These are phyloP conservation scores for Vitis hybrid DNA, from an alignment of 177 flowering plant genomes.

Conservation along the genomic window DNA sequence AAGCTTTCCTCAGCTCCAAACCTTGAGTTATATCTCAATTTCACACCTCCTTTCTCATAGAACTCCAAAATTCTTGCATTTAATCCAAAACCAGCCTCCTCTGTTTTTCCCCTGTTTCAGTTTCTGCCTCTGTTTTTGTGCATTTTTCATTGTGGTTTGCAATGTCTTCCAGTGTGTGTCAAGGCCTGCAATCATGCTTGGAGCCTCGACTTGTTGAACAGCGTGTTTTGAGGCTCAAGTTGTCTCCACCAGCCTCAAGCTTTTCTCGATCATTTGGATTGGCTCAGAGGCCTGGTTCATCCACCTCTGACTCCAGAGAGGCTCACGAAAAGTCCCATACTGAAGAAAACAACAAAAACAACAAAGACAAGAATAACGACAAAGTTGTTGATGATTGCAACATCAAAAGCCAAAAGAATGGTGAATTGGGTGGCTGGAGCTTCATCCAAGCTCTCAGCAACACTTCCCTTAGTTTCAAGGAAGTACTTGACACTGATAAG, in stretches of 20 bases:
- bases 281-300: background rate
- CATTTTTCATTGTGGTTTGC: slow-evolving; percentile 1
- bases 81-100: slow-evolving; percentile 7
- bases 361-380: background rate
- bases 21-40: slow-evolving; percentile 7
- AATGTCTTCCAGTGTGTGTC: slow-evolving; percentile 47
- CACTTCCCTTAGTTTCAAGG: slow-evolving; percentile 1
- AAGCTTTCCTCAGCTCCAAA: slow-evolving; percentile 1
- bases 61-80: background rate
- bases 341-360: background rate
- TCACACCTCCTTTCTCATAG: too few relatives aligned
- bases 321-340: background rate
- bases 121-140: slow-evolving; percentile 13
- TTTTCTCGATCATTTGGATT: background rate
- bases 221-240: slow-evolving; percentile 26
- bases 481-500: slow-evolving; percentile 14
- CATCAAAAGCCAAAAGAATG: background rate
- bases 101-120: slow-evolving; percentile 11
- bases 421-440: slow-evolving; percentile 38
- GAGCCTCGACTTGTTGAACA: slow-evolving; percentile 37
- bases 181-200: slow-evolving; percentile 41
- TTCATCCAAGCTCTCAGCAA: slow-evolving; percentile 35
- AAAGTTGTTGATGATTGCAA: background rate
- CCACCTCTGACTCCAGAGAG: slow-evolving; percentile 5
- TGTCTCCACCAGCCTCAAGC: slow-evolving; percentile 22